phyloP scores from a whole-genome alignment of 371 early-diverging fungal species.

The Syncephalastrum contaminatum region DNA sequence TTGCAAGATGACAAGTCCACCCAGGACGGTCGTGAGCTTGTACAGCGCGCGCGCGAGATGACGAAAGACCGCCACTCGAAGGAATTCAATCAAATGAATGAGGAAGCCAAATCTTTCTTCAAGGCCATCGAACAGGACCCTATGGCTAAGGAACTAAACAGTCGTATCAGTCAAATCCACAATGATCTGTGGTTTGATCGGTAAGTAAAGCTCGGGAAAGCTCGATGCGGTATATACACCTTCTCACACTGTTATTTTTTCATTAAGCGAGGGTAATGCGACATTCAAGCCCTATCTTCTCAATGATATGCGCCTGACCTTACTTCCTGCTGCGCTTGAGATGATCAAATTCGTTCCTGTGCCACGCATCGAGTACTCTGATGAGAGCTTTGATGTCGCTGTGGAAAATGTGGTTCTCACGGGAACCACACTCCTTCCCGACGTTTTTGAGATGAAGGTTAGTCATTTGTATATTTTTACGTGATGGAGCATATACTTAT shows the following conservation, averaged over 20 bases:
- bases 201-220: constrained; percentile 20
- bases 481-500: constrained; percentile 12
- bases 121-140: constrained; percentile 26
- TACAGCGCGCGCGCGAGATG: constrained; percentile 22
- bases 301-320: constrained; percentile 50
- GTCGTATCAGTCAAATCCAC: constrained; percentile 25
- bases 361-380: constrained; percentile 62
- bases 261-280: constrained; percentile 35
- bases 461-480: constrained; percentile 13
- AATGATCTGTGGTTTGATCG: constrained; percentile 33
- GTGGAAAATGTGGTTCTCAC: constrained; percentile 62
- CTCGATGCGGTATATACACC: no score
- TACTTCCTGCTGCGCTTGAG: constrained; percentile 55
- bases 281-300: constrained; percentile 59
- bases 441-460: constrained; percentile 58
- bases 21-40: constrained; percentile 27
- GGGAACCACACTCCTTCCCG: constrained; percentile 57
- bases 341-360: constrained; percentile 63
- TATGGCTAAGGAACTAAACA: constrained; percentile 24
- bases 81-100: constrained; percentile 18
- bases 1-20: constrained; percentile 22
- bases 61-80: constrained; percentile 23
- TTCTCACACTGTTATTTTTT: neutral
- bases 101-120: constrained; percentile 14
- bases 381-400: constrained; percentile 52